Conservation (phyloP, 257 asterid species). For the Ballota nigra region DNA sequence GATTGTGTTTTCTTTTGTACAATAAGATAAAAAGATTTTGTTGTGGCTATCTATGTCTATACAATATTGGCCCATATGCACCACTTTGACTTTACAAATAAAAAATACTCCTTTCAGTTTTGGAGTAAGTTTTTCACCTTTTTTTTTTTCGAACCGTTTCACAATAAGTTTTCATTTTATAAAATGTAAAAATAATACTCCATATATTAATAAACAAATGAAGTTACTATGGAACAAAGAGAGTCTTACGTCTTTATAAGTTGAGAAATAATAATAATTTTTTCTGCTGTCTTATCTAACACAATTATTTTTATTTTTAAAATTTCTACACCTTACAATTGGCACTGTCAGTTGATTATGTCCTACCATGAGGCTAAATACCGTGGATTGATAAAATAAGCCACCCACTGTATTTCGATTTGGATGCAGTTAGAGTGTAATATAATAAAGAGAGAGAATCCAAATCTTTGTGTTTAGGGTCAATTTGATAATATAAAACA, state of each 20-base stretch:
- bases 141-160: too few species aligned
- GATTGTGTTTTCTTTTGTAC: not conserved
- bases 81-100: not conserved
- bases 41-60: too few species aligned
- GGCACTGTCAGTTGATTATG: slow-evolving; percentile 20
- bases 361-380: slow-evolving; percentile 9
- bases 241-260: not conserved
- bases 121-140: too few species aligned
- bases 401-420: slow-evolving; percentile 29
- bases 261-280: not conserved
- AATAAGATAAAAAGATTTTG: too few species aligned
- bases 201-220: too few species aligned
- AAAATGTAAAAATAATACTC: too few species aligned
- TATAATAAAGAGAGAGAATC: slow-evolving; percentile 15
- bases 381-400: slow-evolving; percentile 24
- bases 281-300: not conserved
- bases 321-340: slow-evolving; percentile 17
- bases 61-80: not conserved
- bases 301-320: not conserved
- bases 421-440: not conserved
- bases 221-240: too few species aligned
- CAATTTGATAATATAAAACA: slow-evolving; percentile 18
- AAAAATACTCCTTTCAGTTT: too few species aligned
- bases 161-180: too few species aligned
- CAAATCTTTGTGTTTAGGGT: slow-evolving; percentile 20